A percentile compares a stretch with the other conserved stretches of the same genome.
phyloP scores from a whole-genome alignment of 2,329 filamentous ascomycete species.

The Hypomyces perniciosus region DNA sequence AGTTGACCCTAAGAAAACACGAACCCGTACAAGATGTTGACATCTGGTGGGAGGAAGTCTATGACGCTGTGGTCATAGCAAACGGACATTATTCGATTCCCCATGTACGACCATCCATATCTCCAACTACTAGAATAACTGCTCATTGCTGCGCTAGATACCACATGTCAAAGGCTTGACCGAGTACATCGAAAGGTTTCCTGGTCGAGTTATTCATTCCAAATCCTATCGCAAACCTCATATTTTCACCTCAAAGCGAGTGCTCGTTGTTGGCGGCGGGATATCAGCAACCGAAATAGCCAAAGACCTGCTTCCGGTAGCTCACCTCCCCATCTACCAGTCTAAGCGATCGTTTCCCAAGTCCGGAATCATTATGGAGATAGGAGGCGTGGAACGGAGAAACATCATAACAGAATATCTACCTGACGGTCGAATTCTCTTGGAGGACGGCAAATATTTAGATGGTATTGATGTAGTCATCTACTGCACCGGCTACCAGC shows the following conservation, averaged over 20 bases:
- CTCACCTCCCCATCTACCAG: conserved; percentile 40
- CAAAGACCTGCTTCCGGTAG: conserved; percentile 30
- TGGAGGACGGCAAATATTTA: conserved; percentile 30
- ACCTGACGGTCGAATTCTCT: conserved; percentile 37
- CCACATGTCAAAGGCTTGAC: conserved; percentile 40
- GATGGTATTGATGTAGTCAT: conserved; percentile 32
- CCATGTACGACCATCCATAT: conserved; percentile 28
- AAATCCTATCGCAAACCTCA: conserved; percentile 39
- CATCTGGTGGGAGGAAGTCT: conserved; percentile 47
- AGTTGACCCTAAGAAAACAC: conserved; percentile 40
- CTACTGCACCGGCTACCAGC: conserved; percentile 37
- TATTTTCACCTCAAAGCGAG: conserved; percentile 26
- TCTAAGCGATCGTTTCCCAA: conserved; percentile 38
- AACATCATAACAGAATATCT: conserved; percentile 41
- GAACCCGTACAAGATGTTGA: conserved; percentile 39
- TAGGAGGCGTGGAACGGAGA: conserved; percentile 45
- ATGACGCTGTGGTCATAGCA: conserved; percentile 38
- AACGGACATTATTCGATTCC: conserved; percentile 40
- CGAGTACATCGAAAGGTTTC: conserved; percentile 32
- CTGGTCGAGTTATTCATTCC: conserved; percentile 37
- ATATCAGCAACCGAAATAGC: conserved; percentile 37
- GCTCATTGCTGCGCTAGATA: conserved; percentile 25
- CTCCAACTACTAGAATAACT: not conserved
- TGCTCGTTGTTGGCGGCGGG: conserved; percentile 38
- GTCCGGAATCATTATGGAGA: not conserved